A percentile compares a stretch with the other conserved stretches of the same genome.
These are phyloP conservation scores for Discostella stelligera DNA, from an alignment of 352 stramenopile genomes.

Conservation along the genomic window DNA sequence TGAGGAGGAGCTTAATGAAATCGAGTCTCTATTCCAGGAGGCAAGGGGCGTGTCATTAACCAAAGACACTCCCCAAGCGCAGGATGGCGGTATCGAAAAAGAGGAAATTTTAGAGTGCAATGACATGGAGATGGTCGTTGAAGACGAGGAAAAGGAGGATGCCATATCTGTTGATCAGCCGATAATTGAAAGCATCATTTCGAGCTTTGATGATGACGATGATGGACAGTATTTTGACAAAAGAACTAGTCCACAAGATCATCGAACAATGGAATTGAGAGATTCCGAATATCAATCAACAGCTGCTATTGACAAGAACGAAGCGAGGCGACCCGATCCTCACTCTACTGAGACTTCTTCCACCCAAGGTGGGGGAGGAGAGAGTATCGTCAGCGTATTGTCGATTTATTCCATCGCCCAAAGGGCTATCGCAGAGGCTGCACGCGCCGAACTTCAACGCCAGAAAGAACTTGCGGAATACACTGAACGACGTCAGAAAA, in stretches of 20 bases:
- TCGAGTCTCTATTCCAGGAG: constrained; percentile 16
- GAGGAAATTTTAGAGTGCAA: neutral
- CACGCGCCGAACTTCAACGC: constrained; percentile 18
- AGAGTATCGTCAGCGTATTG: constrained; percentile 19
- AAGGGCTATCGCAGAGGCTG: constrained; percentile 18
- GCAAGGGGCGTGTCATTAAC: constrained; percentile 2
- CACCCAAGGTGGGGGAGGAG: neutral
- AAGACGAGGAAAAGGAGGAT: constrained; percentile 1
- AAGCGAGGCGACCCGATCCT: neutral
- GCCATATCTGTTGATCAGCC: neutral
- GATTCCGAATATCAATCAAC: neutral
- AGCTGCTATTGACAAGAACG: neutral
- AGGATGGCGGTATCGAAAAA: constrained; percentile 8
- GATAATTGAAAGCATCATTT: constrained; percentile 10
- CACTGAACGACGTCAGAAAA: neutral
- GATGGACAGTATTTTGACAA: neutral
- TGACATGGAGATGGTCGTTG: neutral
- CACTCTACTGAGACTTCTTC: neutral
- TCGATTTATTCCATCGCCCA: constrained; percentile 17
- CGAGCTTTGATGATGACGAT: constrained; percentile 13
- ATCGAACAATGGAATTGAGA: neutral
- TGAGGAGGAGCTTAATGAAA: constrained; percentile 19
- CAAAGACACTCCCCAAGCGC: neutral
- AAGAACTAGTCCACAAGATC: neutral
- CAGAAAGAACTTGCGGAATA: constrained; percentile 14